phyloP scores from a whole-genome alignment of 345 rosid genomes.

The Cardamine occulta region DNA sequence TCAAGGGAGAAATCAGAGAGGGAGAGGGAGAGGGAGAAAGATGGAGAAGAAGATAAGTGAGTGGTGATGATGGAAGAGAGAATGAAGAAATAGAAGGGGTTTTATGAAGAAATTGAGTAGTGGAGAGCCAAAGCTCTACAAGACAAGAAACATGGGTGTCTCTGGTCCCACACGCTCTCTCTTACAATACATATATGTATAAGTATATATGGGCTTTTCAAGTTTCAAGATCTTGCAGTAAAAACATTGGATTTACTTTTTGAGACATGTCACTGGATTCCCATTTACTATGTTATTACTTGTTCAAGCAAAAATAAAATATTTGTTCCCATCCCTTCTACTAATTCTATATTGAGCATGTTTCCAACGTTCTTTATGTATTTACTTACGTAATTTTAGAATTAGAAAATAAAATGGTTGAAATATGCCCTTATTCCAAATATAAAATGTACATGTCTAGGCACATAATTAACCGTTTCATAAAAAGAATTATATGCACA shows the following conservation, averaged over 20 bases:
- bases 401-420: constrained; percentile 1
- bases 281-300: constrained; percentile 44
- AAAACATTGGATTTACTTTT: constrained; percentile 44
- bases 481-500: too few species aligned
- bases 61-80: constrained; percentile 43
- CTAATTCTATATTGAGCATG: constrained; percentile 34
- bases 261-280: constrained; percentile 48
- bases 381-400: constrained; percentile 12
- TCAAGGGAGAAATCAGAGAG: constrained; percentile 56
- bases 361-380: constrained; percentile 37
- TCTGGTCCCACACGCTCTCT: constrained; percentile 33
- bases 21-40: constrained; percentile 34
- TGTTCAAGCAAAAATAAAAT: constrained; percentile 37
- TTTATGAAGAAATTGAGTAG: constrained; percentile 45
- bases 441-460: not conserved
- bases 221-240: constrained; percentile 45
- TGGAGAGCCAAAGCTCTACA: constrained; percentile 45
- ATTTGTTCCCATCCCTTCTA: constrained; percentile 11
- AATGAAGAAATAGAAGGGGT: constrained; percentile 34
- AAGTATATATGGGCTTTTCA: constrained; percentile 14
- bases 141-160: constrained; percentile 49
- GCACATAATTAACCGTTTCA: not conserved
- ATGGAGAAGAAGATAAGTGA: constrained; percentile 39
- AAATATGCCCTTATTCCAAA: not conserved
- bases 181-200: not conserved